phyloP scores from a whole-genome alignment of 2,329 filamentous ascomycete genomes.

The Fusarium verrucosum region DNA sequence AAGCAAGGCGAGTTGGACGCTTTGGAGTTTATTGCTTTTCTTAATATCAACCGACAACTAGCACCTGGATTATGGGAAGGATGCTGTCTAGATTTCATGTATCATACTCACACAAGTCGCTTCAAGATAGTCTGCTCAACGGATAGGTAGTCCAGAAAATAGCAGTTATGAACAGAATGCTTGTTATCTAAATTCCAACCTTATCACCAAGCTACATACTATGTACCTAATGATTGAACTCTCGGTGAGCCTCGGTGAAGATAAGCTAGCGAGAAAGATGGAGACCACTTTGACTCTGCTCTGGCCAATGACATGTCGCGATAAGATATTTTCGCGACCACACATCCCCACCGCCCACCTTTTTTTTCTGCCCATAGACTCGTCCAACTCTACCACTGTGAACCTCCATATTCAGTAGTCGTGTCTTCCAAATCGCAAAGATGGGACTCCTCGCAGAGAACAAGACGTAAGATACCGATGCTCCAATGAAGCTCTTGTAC shows the following conservation, averaged over 20 bases:
- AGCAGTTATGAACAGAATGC: slow-evolving; percentile 4
- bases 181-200: background rate
- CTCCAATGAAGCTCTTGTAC: background rate
- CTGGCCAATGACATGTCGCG: slow-evolving; percentile 40
- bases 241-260: slow-evolving; percentile 25
- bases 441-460: slow-evolving; percentile 52
- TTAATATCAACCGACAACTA: slow-evolving; percentile 19
- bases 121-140: background rate
- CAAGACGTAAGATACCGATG: slow-evolving; percentile 44
- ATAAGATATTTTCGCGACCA: slow-evolving; percentile 43
- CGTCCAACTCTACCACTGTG: slow-evolving; percentile 20
- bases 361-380: slow-evolving; percentile 44
- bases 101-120: slow-evolving; percentile 32
- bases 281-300: background rate
- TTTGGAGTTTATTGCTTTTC: slow-evolving; percentile 33
- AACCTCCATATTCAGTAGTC: slow-evolving; percentile 12
- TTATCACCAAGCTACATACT: background rate
- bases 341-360: slow-evolving; percentile 44
- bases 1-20: slow-evolving; percentile 6
- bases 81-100: slow-evolving; percentile 27
- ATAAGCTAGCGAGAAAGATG: slow-evolving; percentile 14
- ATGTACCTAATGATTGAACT: background rate
- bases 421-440: slow-evolving; percentile 27
- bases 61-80: slow-evolving; percentile 14
- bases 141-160: slow-evolving; percentile 5